Conservation (phyloP, 2,329 filamentous ascomycete genomes). For the Lachnellula hyalina region DNA sequence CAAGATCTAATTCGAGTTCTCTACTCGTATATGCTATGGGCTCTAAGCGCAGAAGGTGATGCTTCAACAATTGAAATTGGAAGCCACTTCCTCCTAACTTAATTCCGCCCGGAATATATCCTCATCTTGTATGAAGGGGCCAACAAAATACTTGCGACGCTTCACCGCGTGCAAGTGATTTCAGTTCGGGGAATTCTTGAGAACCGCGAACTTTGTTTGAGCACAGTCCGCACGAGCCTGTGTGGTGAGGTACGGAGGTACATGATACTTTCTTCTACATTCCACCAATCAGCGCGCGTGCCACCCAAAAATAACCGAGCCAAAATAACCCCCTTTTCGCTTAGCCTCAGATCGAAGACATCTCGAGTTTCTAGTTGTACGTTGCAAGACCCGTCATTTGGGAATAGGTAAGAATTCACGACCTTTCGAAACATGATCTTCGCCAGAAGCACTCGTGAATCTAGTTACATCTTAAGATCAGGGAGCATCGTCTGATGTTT, state of each 20-base stretch:
- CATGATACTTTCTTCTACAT: not conserved
- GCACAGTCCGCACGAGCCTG: not conserved
- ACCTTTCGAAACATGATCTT: slow-evolving; percentile 4
- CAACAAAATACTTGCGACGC: not conserved
- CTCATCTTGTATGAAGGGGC: not conserved
- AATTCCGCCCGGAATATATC: not conserved
- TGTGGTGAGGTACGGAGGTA: not conserved
- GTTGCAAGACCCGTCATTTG: not conserved
- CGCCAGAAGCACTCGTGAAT: slow-evolving; percentile 3
- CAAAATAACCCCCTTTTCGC: slow-evolving; percentile 1
- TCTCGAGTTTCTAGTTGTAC: slow-evolving; percentile 7
- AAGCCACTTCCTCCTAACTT: not conserved
- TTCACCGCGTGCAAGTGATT: not conserved
- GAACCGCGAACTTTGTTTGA: not conserved
- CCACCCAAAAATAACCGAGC: not conserved
- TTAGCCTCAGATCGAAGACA: slow-evolving; percentile 9
- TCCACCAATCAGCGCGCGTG: slow-evolving; percentile 12
- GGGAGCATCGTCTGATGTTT: slow-evolving; percentile 9
- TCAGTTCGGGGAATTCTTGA: not conserved
- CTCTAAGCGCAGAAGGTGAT: too few species aligned
- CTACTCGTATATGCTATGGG: too few species aligned
- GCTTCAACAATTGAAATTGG: not conserved
- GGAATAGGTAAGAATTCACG: not conserved
- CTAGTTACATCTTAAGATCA: slow-evolving; percentile 2
- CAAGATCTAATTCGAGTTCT: too few species aligned